Evolutionary conservation across 106 monocot genomes (phyloP), one percentile per base, ranked within the genome.

Genomic region (Platanthera zijinensis): DNA sequence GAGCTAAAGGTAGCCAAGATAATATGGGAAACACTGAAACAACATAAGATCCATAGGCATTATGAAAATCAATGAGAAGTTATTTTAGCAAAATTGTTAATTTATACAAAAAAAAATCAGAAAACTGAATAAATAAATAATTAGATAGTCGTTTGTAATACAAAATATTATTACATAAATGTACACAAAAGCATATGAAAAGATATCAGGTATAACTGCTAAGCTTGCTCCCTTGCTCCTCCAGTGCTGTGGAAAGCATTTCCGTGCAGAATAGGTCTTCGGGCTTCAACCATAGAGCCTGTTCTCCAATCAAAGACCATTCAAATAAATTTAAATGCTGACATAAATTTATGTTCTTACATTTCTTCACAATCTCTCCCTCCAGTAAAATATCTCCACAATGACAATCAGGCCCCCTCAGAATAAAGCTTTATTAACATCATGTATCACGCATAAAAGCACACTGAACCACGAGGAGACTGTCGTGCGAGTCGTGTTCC

Each of bases 181-280:
- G 39, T 39, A 66, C 8, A 66, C 10, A 66, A 32, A 66, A 32
- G 9, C 66, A 66, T 2, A 5, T 5, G 28, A 66, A 32, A 19
- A 19, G 11, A 66, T 66, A 32, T 32, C 32, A 66, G 30, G 66
- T 32, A 66, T 11, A 66, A 39, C 39, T 66, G 66, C 66, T 30
- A 1, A 28, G 66, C 25, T 39, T 39, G 39, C 3, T 39, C 53
- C 51, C 51, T 51, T 72, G 50, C 54, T 87, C 84, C 68, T 78
- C 80, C n/a, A 91, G 82, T 50, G 90, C 87, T 25, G 84, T 28
- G 51, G 90, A 84, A 13, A 91, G 77, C 90, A 91, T 87, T 57
- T 91, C 87, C 30, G 87, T 87, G 76, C 90, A 91, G 52, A 91
- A 91, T 25, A 73, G 79, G 76, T 91, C 87, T 61, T 91, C 87